A percentile compares a stretch with the other conserved stretches of the same genome.
phyloP scores from a whole-genome alignment of 2,329 filamentous ascomycete species.

The Aspergillus clavatus region DNA sequence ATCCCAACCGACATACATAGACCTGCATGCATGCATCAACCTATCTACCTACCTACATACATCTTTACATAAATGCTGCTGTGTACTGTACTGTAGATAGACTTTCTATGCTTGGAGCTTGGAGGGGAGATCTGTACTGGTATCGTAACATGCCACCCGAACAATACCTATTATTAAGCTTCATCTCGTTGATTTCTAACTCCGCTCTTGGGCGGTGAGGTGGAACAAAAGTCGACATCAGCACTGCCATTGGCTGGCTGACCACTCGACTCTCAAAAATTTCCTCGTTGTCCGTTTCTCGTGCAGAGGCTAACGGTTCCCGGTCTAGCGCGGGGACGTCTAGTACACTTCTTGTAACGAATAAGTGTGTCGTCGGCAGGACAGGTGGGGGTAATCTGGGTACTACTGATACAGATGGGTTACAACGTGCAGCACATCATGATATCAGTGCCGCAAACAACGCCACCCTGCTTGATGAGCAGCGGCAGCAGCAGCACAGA shows the following conservation, averaged over 20 bases:
- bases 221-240: neutral
- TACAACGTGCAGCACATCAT: neutral
- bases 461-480: neutral
- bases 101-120: no score
- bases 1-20: neutral
- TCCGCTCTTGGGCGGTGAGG: slow-evolving; percentile 8
- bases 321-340: neutral
- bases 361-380: neutral
- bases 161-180: neutral
- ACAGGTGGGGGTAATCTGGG: neutral
- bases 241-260: neutral
- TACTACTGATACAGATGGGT: neutral
- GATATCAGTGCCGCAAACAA: neutral
- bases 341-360: neutral
- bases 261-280: neutral
- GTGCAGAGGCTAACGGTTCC: neutral
- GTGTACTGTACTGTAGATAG: no score
- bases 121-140: no score
- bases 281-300: neutral
- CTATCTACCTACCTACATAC: neutral
- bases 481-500: no score
- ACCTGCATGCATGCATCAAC: neutral
- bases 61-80: no score
- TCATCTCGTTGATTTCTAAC: slow-evolving; percentile 5
- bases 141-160: no score